Conservation (phyloP, 2,329 filamentous ascomycete species). For the Fusarium sarcochroum region DNA sequence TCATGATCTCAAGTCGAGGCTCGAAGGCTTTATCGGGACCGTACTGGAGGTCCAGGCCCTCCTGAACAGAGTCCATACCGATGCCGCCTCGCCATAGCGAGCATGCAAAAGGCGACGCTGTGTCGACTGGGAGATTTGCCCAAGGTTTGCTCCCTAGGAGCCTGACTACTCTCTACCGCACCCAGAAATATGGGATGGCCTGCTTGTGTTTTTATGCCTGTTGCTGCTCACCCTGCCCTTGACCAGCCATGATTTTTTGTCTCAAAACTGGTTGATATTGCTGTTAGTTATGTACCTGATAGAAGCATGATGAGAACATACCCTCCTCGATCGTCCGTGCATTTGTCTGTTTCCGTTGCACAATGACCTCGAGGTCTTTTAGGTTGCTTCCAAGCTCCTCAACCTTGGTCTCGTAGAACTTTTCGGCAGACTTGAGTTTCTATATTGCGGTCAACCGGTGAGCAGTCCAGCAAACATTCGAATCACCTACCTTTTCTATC, state of each 20-base stretch:
- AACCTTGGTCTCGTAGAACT: constrained; percentile 71
- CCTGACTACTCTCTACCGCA: constrained; percentile 14
- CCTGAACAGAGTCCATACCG: constrained; percentile 37
- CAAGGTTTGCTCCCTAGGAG: constrained; percentile 1
- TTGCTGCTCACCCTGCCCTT: constrained; percentile 45
- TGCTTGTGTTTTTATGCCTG: constrained; percentile 35
- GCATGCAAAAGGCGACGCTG: constrained; percentile 14
- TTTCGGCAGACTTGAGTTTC: constrained; percentile 66
- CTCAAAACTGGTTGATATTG: constrained; percentile 54
- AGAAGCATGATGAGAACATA: constrained; percentile 52
- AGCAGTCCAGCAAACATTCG: constrained; percentile 4
- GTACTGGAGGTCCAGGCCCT: constrained; percentile 52
- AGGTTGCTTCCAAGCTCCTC: constrained; percentile 67
- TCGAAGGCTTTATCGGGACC: constrained; percentile 50
- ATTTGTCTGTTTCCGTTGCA: constrained; percentile 83
- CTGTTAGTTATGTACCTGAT: constrained; percentile 49
- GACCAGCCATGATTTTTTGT: constrained; percentile 60
- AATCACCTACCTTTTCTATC: constrained; percentile 81
- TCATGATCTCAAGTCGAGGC: constrained; percentile 45
- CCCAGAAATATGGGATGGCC: constrained; percentile 2
- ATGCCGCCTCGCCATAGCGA: constrained; percentile 19
- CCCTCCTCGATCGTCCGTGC: constrained; percentile 91
- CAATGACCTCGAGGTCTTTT: constrained; percentile 69
- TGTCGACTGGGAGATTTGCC: constrained; percentile 10
- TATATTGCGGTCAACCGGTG: constrained; percentile 47